Percentiles rank a stretch among this genome's conserved stretches.
phyloP scores from a whole-genome alignment of 1,139 yeast genomes.

The Pichia sp. region DNA sequence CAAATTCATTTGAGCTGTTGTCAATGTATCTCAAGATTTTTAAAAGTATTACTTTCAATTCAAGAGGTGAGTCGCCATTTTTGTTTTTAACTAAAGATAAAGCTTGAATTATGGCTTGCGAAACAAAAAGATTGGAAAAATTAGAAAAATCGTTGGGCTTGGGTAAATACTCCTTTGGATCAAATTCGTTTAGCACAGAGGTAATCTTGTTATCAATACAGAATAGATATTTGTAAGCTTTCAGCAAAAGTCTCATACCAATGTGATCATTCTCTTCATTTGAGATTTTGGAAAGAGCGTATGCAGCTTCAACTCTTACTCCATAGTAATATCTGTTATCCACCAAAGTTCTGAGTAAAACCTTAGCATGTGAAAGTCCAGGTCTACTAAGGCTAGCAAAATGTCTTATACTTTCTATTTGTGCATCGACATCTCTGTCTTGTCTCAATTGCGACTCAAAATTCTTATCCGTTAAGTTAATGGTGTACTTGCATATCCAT shows the following conservation, averaged over 20 bases:
- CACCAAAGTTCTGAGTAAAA: slow-evolving; percentile 71
- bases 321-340: slow-evolving; percentile 87
- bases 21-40: slow-evolving; percentile 79
- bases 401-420: slow-evolving; percentile 70
- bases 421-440: slow-evolving; percentile 96
- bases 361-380: slow-evolving; percentile 61
- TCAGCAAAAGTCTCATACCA: slow-evolving; percentile 67
- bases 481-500: slow-evolving; percentile 80
- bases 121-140: slow-evolving; percentile 58
- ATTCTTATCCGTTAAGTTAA: slow-evolving; percentile 94
- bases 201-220: slow-evolving; percentile 43
- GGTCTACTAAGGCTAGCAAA: slow-evolving; percentile 54
- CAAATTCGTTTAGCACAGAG: slow-evolving; percentile 22
- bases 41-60: slow-evolving; percentile 54
- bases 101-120: slow-evolving; percentile 59
- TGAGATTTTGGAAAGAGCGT: slow-evolving; percentile 64
- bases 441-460: slow-evolving; percentile 87
- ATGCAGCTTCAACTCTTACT: slow-evolving; percentile 79
- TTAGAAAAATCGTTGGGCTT: slow-evolving; percentile 73
- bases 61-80: slow-evolving; percentile 65
- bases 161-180: slow-evolving; percentile 48
- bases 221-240: slow-evolving; percentile 59
- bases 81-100: slow-evolving; percentile 45
- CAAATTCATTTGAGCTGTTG: slow-evolving; percentile 69
- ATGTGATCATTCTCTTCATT: slow-evolving; percentile 53